These are phyloP conservation scores for Berkeleyomyces basicola DNA, from an alignment of 2,329 filamentous ascomycete genomes.

Conservation along the genomic window DNA sequence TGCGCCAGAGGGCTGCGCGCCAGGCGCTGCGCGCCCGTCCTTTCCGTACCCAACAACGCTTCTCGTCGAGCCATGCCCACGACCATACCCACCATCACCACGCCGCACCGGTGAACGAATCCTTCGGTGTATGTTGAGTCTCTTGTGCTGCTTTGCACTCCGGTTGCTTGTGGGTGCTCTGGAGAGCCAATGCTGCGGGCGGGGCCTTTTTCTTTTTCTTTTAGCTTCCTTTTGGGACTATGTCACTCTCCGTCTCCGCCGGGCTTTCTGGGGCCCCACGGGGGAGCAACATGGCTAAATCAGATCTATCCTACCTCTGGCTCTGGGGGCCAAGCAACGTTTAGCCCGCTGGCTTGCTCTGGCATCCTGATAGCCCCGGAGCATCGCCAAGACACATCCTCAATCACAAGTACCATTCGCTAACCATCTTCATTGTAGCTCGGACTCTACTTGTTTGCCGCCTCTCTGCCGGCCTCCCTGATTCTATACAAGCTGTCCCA, in stretches of 20 bases:
- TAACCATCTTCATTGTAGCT: constrained; percentile 21
- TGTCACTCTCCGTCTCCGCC: background rate
- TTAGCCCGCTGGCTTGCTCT: no score
- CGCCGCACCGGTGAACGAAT: constrained; percentile 33
- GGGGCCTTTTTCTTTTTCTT: background rate
- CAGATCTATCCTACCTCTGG: background rate
- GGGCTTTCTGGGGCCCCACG: background rate
- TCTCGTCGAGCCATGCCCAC: constrained; percentile 31
- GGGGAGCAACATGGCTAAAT: background rate
- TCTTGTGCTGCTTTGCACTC: background rate
- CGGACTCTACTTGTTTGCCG: constrained; percentile 31
- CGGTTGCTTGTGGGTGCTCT: no score
- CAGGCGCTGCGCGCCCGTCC: constrained; percentile 20
- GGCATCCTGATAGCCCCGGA: background rate
- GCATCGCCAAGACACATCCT: background rate
- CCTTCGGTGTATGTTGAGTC: constrained; percentile 35
- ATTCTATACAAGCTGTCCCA: constrained; percentile 34
- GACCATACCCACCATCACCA: constrained; percentile 29
- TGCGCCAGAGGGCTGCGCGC: constrained; percentile 29
- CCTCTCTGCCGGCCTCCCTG: constrained; percentile 28
- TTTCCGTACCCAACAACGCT: constrained; percentile 28
- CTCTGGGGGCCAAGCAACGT: no score
- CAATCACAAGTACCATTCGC: background rate
- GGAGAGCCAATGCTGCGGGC: background rate
- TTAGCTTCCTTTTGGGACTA: background rate